phyloP scores from a whole-genome alignment of 2,329 filamentous ascomycete species.

The Diaporthe helianthi region DNA sequence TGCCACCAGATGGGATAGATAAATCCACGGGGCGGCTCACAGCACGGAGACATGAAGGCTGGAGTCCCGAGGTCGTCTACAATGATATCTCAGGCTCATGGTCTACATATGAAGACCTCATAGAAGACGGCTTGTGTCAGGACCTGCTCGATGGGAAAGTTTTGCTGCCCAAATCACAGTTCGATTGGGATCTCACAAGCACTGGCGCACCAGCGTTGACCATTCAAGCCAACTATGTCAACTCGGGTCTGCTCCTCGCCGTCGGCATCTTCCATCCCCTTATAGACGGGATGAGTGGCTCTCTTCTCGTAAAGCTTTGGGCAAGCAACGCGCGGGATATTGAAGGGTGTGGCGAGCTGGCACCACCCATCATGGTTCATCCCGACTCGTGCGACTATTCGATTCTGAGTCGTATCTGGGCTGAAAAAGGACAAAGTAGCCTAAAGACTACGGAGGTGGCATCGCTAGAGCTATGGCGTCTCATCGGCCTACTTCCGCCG shows the following conservation, averaged over 20 bases:
- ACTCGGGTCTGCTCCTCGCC: background rate
- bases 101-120: background rate
- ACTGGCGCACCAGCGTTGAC: background rate
- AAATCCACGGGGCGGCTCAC: background rate
- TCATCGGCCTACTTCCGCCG: background rate
- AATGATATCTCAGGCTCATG: background rate
- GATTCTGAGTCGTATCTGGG: background rate
- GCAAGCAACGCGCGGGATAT: background rate
- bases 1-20: background rate
- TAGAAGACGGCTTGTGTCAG: background rate
- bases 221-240: background rate
- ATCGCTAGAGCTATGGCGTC: background rate
- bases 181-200: background rate
- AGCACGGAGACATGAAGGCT: background rate
- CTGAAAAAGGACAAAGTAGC: background rate
- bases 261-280: background rate
- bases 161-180: background rate
- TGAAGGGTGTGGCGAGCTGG: background rate
- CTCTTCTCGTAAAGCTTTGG: background rate
- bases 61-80: background rate
- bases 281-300: background rate
- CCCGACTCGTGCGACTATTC: background rate
- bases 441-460: background rate
- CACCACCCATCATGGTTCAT: background rate
- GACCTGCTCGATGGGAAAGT: background rate